Evolutionary conservation across 441 rosid genomes (phyloP).

Genomic region (Gossypium davidsonii): DNA sequence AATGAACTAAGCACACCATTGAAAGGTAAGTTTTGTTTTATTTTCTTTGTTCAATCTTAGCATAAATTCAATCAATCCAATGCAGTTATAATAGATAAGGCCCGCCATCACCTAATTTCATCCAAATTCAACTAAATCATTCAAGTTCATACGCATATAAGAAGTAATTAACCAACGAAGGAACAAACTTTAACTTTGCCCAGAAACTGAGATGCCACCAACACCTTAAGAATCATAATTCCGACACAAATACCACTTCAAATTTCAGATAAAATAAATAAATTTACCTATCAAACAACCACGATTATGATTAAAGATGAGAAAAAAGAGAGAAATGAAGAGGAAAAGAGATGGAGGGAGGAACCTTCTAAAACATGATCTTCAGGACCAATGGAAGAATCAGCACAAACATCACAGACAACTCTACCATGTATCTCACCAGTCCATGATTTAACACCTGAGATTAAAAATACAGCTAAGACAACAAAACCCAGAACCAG

Average conservation of each 20-base stretch:
- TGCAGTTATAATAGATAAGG: not conserved
- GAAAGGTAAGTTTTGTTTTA: not conserved
- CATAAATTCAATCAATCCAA: not conserved
- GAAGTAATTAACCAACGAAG: not conserved
- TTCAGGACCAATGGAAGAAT: slow-evolving; percentile 87
- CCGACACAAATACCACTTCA: slow-evolving; percentile 2
- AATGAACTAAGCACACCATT: not conserved
- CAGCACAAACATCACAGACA: slow-evolving; percentile 84
- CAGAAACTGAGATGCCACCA: not conserved
- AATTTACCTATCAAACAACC: not conserved
- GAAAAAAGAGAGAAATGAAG: not conserved
- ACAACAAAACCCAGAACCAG: slow-evolving; percentile 29
- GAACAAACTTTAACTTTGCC: not conserved
- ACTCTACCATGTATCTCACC: slow-evolving; percentile 90
- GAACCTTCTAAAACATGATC: slow-evolving; percentile 84
- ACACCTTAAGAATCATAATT: slow-evolving; percentile 2
- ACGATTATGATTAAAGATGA: not conserved
- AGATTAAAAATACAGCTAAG: slow-evolving; percentile 18
- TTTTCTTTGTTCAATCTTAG: not conserved
- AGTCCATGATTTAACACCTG: slow-evolving; percentile 67
- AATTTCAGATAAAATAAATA: not conserved
- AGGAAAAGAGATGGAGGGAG: not conserved
- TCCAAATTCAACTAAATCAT: not conserved
- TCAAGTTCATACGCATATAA: not conserved
- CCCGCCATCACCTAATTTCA: not conserved